phyloP scores from a whole-genome alignment of 495 filamentous ascomycete species.

The Penicillium lividum region DNA sequence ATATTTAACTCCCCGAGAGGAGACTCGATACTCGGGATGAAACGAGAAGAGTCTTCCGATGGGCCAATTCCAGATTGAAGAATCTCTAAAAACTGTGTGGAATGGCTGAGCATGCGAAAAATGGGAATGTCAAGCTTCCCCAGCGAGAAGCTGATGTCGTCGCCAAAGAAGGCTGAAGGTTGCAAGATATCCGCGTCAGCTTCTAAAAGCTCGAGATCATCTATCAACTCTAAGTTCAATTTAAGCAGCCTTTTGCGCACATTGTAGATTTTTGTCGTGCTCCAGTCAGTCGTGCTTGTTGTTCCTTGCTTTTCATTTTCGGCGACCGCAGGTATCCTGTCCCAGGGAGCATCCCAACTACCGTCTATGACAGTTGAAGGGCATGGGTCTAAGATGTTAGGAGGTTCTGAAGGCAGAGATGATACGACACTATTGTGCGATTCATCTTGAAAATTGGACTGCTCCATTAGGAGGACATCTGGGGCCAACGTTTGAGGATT shows the following conservation, averaged over 20 bases:
- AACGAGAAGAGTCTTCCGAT: background rate
- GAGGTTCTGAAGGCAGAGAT: background rate
- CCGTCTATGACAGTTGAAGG: background rate
- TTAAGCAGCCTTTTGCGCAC: conserved; percentile 16
- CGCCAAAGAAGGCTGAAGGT: conserved; percentile 5
- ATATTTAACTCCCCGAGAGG: background rate
- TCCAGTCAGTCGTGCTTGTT: background rate
- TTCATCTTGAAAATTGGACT: background rate
- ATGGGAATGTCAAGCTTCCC: conserved; percentile 21
- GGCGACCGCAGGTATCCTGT: background rate
- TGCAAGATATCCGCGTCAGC: background rate
- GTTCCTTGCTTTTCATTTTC: background rate
- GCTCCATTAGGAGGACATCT: background rate
- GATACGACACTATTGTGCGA: background rate
- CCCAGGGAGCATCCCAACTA: conserved; percentile 1
- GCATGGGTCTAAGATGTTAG: background rate
- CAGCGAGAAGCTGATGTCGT: background rate
- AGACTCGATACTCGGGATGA: background rate
- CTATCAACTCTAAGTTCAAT: conserved; percentile 19
- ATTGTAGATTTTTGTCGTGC: background rate
- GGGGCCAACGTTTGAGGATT: background rate
- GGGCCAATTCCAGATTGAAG: conserved; percentile 2
- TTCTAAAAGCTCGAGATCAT: conserved; percentile 24
- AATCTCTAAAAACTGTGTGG: conserved; percentile 20
- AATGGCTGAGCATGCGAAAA: conserved; percentile 23